A percentile compares a stretch with the other conserved stretches of the same genome.
These are phyloP conservation scores for Arthrinium phaeospermum DNA, from an alignment of 2,329 filamentous ascomycete species.

Conservation along the genomic window DNA sequence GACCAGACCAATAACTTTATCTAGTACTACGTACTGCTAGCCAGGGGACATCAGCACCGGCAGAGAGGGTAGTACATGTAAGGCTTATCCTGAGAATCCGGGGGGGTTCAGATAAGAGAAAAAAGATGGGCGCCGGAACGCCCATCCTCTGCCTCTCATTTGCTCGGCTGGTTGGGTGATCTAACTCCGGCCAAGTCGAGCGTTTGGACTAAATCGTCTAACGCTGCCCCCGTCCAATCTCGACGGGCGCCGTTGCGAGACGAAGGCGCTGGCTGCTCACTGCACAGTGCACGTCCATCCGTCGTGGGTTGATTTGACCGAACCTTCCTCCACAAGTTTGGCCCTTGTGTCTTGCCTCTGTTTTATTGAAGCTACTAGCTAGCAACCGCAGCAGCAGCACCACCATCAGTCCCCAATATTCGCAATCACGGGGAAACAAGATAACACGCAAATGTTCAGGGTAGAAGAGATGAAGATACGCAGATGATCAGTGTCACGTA, in stretches of 20 bases:
- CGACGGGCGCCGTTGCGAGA: background rate
- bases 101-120: background rate
- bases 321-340: background rate
- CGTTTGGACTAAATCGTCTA: conserved; percentile 3
- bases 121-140: background rate
- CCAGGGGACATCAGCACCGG: background rate
- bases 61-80: background rate
- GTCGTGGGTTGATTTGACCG: background rate
- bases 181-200: background rate
- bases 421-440: background rate
- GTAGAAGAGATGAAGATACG: background rate
- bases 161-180: background rate
- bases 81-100: conserved; percentile 2
- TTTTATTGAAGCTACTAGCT: background rate
- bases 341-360: background rate
- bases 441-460: background rate
- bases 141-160: background rate
- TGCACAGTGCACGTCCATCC: background rate
- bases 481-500: background rate
- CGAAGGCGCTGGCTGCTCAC: background rate
- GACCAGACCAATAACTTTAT: background rate
- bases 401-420: background rate
- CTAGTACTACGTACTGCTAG: background rate
- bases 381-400: background rate
- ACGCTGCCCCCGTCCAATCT: background rate